These are phyloP conservation scores for Eucalyptus curtisii DNA, from an alignment of 345 rosid genomes.

Conservation along the genomic window DNA sequence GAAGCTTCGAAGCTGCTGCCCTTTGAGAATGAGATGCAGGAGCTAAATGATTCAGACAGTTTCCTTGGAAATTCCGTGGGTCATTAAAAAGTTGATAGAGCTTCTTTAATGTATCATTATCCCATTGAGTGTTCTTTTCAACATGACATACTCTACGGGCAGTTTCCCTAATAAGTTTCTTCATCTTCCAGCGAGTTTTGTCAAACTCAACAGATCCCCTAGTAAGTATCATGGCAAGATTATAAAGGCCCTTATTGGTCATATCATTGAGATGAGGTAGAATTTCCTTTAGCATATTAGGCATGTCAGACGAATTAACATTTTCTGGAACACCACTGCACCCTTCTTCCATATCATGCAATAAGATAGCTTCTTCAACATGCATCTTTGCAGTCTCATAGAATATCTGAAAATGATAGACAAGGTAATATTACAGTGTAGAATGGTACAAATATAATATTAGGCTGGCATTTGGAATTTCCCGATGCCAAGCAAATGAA, in stretches of 20 bases:
- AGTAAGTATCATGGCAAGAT: slow-evolving; percentile 33
- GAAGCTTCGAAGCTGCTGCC: slow-evolving; percentile 26
- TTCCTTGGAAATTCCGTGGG: slow-evolving; percentile 29
- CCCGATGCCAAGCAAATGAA: not conserved
- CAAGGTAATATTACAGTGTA: not conserved
- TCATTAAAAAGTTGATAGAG: slow-evolving; percentile 38
- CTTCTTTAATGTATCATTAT: slow-evolving; percentile 9
- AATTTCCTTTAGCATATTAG: slow-evolving; percentile 16
- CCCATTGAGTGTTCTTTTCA: slow-evolving; percentile 2
- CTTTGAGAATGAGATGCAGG: slow-evolving; percentile 19
- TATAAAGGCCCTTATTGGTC: slow-evolving; percentile 54
- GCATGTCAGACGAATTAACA: slow-evolving; percentile 3
- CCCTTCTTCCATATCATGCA: slow-evolving; percentile 5
- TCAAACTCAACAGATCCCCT: slow-evolving; percentile 28
- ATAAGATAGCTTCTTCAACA: slow-evolving; percentile 60
- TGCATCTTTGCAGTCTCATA: slow-evolving; percentile 35
- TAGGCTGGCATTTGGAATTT: not conserved
- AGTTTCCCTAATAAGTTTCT: slow-evolving; percentile 34
- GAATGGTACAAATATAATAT: not conserved
- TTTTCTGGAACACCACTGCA: slow-evolving; percentile 1
- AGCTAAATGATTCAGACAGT: not conserved
- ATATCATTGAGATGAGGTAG: slow-evolving; percentile 31
- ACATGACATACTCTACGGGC: slow-evolving; percentile 1
- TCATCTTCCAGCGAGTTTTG: slow-evolving; percentile 51
- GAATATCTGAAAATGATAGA: slow-evolving; percentile 37